Evolutionary conservation across 2,329 filamentous ascomycete species (phyloP).

Genomic region (Cryphonectria carpinicola): DNA sequence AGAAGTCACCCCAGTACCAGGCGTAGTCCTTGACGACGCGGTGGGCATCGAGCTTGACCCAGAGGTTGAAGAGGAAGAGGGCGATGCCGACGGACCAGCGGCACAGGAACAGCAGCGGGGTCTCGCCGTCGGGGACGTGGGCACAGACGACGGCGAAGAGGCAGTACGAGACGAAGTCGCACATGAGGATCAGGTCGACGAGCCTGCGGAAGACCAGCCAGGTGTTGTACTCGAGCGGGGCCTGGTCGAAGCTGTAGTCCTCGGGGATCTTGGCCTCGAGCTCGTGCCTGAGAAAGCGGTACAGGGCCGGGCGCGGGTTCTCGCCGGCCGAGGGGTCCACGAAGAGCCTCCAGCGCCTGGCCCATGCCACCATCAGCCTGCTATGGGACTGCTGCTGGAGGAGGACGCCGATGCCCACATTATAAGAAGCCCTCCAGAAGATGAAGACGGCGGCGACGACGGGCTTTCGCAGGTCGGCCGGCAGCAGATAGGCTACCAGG

Average conservation of each 20-base stretch:
- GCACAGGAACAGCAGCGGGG: constrained; percentile 65
- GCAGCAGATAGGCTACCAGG: constrained; percentile 72
- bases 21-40: constrained; percentile 98
- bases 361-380: constrained; percentile 84
- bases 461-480: constrained; percentile 69
- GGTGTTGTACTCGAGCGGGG: constrained; percentile 97
- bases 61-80: constrained; percentile 91
- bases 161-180: constrained; percentile 96
- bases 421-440: constrained; percentile 92
- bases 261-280: constrained; percentile 92
- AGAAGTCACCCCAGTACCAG: constrained; percentile 99
- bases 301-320: constrained; percentile 82
- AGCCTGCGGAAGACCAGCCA: constrained; percentile 96
- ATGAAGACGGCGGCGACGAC: constrained; percentile 83
- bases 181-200: constrained; percentile 97
- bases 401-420: constrained; percentile 89
- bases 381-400: constrained; percentile 90
- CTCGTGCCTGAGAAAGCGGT: constrained; percentile 82
- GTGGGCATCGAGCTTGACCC: constrained; percentile 98
- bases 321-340: constrained; percentile 79
- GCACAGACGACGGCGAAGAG: constrained; percentile 91
- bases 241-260: constrained; percentile 91
- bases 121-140: constrained; percentile 74
- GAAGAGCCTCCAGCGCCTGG: constrained; percentile 83
- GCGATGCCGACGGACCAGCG: constrained; percentile 80